phyloP scores from a whole-genome alignment of 192 early-diverging fungal genomes.

The Endogone sp. region DNA sequence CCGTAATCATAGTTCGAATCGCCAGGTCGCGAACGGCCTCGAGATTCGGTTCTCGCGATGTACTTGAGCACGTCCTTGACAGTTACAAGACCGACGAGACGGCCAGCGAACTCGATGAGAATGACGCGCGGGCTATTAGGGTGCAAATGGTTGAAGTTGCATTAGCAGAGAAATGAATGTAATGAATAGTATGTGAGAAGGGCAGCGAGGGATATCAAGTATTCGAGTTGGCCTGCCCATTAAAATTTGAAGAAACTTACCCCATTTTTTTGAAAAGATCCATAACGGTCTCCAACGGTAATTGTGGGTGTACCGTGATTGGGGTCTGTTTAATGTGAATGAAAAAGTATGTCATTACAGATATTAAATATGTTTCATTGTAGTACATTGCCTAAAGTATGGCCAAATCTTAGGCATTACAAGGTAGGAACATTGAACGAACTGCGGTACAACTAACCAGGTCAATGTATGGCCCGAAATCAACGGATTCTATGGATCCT shows the following conservation, averaged over 20 bases:
- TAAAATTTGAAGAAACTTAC: slow-evolving; percentile 14
- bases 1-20: not conserved
- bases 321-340: slow-evolving; percentile 52
- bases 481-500: slow-evolving; percentile 36
- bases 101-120: slow-evolving; percentile 60
- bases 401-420: too few relatives aligned
- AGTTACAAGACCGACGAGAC: slow-evolving; percentile 64
- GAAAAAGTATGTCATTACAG: slow-evolving; percentile 14
- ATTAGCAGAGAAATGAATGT: not conserved
- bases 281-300: slow-evolving; percentile 68
- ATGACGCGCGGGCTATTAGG: slow-evolving; percentile 56
- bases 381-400: not conserved
- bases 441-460: too few relatives aligned
- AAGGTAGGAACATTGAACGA: too few relatives aligned
- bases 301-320: slow-evolving; percentile 63
- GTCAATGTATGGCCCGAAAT: slow-evolving; percentile 51
- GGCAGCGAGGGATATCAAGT: too few relatives aligned
- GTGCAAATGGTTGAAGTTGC: not conserved
- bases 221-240: too few relatives aligned
- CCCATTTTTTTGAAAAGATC: slow-evolving; percentile 86
- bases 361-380: not conserved
- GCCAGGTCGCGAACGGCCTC: slow-evolving; percentile 18
- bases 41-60: slow-evolving; percentile 43
- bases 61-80: slow-evolving; percentile 73
- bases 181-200: too few relatives aligned